Base-by-base conservation (phyloP, 164 flowering plant genomes). In the Nymphaea thermarum region DNA sequence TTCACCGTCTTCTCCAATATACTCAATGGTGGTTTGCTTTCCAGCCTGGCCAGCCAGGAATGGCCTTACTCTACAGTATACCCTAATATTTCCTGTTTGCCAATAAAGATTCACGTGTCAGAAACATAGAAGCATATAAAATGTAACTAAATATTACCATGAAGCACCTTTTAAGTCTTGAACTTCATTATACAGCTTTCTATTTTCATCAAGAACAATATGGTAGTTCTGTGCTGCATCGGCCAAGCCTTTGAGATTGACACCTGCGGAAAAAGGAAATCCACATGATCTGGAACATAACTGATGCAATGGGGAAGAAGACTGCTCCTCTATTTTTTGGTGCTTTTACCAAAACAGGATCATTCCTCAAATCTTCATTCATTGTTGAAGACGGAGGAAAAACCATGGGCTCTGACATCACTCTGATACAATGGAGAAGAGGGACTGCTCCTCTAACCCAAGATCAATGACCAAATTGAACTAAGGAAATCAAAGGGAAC, bases 51-150 rank as follows among this genome's bases (percentile, higher is more conserved):
- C 93, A 2, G 80, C 78, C 73, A 87, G 96, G 76, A 94, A 90
- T 65, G 99, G 99, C 70, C 96, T 84, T 65, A 94, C 80, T 43
- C 99, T 90, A 67, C 98, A 94, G 71, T 91, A 91, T 3, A 94
- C 98, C 82, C 99, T 82, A 43, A 94, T 94, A 73, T 90, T 90
- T 66, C 99, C 99, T 94, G 63, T 64, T 25, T 45, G 72, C 67
- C 43, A 67, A 44, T 57, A 5, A 18, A 2, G 41, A 64, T 25
- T 11, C 53, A 47, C 16, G 3, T 6, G 3, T 44, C 14, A 67
- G 62, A 41, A 67, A 42, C 10, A 44, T n/a, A 8, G 43, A 17
- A 62, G 42, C 36, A 41, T 8, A 62, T 4, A 16, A 55, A 61
- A 17, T 2, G 4, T 12, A 62, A 62, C 25, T 17, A 10, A 10